Evolutionary conservation across 306 rosid genomes (phyloP).

Genomic region (Lupinus albus): DNA sequence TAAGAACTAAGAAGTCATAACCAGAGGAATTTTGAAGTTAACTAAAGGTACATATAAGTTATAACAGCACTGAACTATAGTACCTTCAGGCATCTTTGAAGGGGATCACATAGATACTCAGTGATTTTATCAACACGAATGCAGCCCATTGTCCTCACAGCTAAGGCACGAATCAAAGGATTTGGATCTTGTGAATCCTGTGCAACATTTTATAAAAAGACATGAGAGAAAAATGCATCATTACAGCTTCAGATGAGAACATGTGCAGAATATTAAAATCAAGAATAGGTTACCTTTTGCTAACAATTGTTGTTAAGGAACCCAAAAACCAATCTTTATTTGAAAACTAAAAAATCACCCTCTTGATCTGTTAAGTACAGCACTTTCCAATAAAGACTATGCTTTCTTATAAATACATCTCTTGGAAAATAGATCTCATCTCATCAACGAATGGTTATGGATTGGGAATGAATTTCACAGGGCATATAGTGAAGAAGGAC

Average conservation of each 20-base stretch:
- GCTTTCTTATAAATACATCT: not conserved
- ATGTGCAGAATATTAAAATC: constrained; percentile 17
- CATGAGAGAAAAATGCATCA: constrained; percentile 18
- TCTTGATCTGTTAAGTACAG: too few relatives aligned
- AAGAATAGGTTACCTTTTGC: not conserved
- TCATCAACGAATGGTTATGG: not conserved
- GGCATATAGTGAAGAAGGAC: not conserved
- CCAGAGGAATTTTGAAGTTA: constrained; percentile 18
- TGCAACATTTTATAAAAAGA: constrained; percentile 38
- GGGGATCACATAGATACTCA: constrained; percentile 97
- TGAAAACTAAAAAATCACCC: too few relatives aligned
- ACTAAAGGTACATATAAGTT: not conserved
- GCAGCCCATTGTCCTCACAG: constrained; percentile 99
- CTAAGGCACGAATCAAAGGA: constrained; percentile 96
- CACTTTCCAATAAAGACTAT: too few relatives aligned
- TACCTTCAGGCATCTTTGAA: constrained; percentile 98
- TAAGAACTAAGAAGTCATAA: constrained; percentile 22
- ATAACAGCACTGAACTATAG: constrained; percentile 19
- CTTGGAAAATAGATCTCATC: not conserved
- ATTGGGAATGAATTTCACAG: constrained; percentile 2
- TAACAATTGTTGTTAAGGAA: too few relatives aligned
- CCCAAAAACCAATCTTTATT: too few relatives aligned
- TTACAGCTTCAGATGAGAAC: constrained; percentile 19
- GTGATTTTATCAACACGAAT: constrained; percentile 99
- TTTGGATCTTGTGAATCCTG: constrained; percentile 99